Evolutionary conservation across 2,329 filamentous ascomycete species (phyloP), one percentile per base, ranked within the genome.

Genomic region (Alternaria consortialis): DNA sequence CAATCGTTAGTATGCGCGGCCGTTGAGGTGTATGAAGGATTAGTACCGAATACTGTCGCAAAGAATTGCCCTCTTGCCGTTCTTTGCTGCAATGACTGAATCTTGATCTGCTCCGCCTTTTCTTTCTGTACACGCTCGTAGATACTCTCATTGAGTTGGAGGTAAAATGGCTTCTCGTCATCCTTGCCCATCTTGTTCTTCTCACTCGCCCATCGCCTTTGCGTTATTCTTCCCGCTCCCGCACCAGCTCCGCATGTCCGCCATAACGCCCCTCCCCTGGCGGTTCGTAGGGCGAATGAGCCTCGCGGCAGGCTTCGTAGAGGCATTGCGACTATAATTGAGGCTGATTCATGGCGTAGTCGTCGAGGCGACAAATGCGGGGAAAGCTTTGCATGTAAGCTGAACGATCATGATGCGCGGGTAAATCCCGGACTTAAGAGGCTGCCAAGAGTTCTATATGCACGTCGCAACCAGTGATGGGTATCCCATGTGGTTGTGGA

Each of bases 91-190:
- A 72, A 27, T 11, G 64, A 53, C 44, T 68, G 66, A 8, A 69
- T 62, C 43, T 82, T 76, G 34, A 81, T 80, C 70, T 88, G 84
- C 70, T 88, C 84, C 25, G 83, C 84, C 55, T 85, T 83, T 69
- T 90, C 88, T 51, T 84, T 82, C 72, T 85, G 80, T 62, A 90
- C 73, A 43, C 88, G 83, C 68, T 86, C 82, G 40, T 83, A 79
- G 13, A 87, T 88, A 65, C 86, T 89, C 71, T 89, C 85, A 64
- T 87, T 88, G 44, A 90, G 69, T 73, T 90, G 87, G 34, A 83
- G 82, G 71, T 87, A 85, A 79, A 90, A 90, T 1, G 84, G 83
- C 60, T 79, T 71, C 36, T 80, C 79, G 29, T 72, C 67, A 9
- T 77, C 70, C 37, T 58, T 44, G n/a, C 42, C 46, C 44, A 63